These are phyloP conservation scores for Cantharellus cinnabarinus DNA, from an alignment of 768 basidiomycete genomes.

Conservation along the genomic window DNA sequence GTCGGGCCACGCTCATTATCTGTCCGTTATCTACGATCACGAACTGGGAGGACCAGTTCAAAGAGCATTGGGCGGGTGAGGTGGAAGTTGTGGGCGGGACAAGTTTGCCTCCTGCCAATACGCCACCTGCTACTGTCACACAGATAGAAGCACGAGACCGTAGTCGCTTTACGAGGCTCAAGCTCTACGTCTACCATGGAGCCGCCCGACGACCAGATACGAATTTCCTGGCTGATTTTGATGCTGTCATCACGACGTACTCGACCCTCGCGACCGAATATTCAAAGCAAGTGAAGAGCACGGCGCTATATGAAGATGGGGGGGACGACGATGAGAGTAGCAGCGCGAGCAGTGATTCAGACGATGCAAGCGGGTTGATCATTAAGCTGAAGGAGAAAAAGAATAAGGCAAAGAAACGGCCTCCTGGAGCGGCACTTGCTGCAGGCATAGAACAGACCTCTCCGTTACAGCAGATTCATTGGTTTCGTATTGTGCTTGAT, in stretches of 20 bases:
- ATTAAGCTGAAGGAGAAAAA: constrained; percentile 47
- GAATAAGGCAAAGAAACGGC: constrained; percentile 33
- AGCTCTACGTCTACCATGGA: constrained; percentile 92
- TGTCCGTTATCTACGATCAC: constrained; percentile 92
- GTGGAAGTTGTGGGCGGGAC: constrained; percentile 68
- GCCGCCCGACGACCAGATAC: constrained; percentile 71
- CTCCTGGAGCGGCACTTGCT: constrained; percentile 15
- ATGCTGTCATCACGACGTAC: constrained; percentile 94
- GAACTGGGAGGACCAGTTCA: constrained; percentile 98
- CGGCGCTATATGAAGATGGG: constrained; percentile 42
- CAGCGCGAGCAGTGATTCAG: constrained; percentile 30
- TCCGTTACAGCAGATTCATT: constrained; percentile 81
- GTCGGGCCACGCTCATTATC: constrained; percentile 84
- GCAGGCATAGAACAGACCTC: constrained; percentile 39
- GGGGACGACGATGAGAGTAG: constrained; percentile 28
- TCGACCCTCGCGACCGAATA: constrained; percentile 89
- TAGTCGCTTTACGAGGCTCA: constrained; percentile 21
- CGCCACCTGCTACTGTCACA: not conserved
- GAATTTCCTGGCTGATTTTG: constrained; percentile 77
- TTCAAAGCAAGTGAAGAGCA: constrained; percentile 64
- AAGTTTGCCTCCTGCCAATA: constrained; percentile 15
- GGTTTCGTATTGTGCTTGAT: constrained; percentile 89
- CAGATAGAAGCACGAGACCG: constrained; percentile 2
- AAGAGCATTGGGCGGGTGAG: constrained; percentile 87
- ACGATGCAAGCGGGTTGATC: constrained; percentile 38